Evolutionary conservation across 352 stramenopile genomes (phyloP).

Genomic region (Phytophthora podocarpi): DNA sequence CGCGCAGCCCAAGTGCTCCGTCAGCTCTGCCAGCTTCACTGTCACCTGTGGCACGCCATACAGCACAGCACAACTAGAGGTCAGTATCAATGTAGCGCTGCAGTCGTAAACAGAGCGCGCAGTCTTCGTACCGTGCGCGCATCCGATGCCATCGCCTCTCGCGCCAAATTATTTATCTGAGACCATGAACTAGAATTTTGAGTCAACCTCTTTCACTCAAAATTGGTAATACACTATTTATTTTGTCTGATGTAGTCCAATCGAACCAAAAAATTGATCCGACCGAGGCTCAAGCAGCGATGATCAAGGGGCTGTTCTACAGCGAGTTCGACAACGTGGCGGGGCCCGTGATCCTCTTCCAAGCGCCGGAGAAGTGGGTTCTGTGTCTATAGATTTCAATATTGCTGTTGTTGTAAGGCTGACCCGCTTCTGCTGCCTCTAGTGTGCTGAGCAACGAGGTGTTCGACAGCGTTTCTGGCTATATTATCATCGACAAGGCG

Average conservation of each 20-base stretch:
- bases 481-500: constrained; percentile 91
- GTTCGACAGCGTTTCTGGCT: constrained; percentile 87
- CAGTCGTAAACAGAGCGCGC: not conserved
- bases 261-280: too few species aligned
- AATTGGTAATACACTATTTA: too few species aligned
- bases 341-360: constrained; percentile 90
- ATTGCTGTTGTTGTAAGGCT: not conserved
- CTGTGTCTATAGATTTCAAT: not conserved
- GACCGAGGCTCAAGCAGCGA: constrained; percentile 24
- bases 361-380: constrained; percentile 79
- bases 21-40: constrained; percentile 57
- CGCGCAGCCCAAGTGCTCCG: constrained; percentile 66
- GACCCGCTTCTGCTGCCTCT: not conserved
- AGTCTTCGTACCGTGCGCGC: constrained; percentile 28
- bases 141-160: constrained; percentile 31
- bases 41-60: constrained; percentile 39
- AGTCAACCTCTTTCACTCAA: too few species aligned
- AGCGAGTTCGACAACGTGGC: constrained; percentile 93
- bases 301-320: constrained; percentile 91
- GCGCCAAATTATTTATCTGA: constrained; percentile 21
- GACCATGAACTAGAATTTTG: not conserved
- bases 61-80: not conserved
- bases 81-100: not conserved
- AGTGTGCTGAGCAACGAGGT: constrained; percentile 82
- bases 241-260: too few species aligned